A percentile compares a stretch with the other conserved stretches of the same genome.
Evolutionary conservation across 805 yeast genomes (phyloP).

Genomic region (Kodamaea neixiangensis): DNA sequence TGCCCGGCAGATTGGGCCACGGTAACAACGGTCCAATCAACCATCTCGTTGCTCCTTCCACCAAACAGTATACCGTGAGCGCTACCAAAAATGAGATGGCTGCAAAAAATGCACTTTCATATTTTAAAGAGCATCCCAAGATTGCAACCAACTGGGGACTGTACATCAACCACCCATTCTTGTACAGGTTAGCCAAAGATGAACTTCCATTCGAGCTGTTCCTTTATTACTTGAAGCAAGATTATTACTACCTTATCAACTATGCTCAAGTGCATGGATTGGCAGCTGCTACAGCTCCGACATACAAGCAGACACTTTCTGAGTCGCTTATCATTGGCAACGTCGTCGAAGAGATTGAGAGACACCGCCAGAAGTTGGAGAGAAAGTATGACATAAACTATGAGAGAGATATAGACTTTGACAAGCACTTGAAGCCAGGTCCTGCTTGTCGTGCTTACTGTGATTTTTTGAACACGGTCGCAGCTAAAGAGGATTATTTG

Average conservation of each 20-base stretch:
- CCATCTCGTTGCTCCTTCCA: conserved; percentile 49
- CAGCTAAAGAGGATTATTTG: conserved; percentile 56
- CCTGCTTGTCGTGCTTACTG: conserved; percentile 63
- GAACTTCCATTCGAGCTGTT: conserved; percentile 52
- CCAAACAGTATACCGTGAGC: not conserved
- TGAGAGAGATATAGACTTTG: conserved; percentile 35
- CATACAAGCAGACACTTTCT: conserved; percentile 49
- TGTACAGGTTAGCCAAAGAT: conserved; percentile 52
- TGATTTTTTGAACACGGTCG: conserved; percentile 56
- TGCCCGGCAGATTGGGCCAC: conserved; percentile 46
- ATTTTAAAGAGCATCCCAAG: conserved; percentile 55
- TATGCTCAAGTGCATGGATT: conserved; percentile 67
- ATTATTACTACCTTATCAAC: conserved; percentile 66
- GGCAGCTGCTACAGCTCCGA: conserved; percentile 64
- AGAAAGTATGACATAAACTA: conserved; percentile 41
- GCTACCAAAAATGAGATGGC: conserved; percentile 3
- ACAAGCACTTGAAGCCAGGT: conserved; percentile 50
- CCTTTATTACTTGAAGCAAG: conserved; percentile 59
- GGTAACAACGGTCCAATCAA: conserved; percentile 73
- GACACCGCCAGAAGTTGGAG: conserved; percentile 54
- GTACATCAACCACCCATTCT: conserved; percentile 65
- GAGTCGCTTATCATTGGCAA: conserved; percentile 52
- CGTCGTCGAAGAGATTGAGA: conserved; percentile 55
- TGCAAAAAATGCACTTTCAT: conserved; percentile 33
- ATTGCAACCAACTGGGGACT: conserved; percentile 56